Base-by-base conservation (phyloP, 2,329 filamentous ascomycete genomes). In the Phaeosphaeria sp. region DNA sequence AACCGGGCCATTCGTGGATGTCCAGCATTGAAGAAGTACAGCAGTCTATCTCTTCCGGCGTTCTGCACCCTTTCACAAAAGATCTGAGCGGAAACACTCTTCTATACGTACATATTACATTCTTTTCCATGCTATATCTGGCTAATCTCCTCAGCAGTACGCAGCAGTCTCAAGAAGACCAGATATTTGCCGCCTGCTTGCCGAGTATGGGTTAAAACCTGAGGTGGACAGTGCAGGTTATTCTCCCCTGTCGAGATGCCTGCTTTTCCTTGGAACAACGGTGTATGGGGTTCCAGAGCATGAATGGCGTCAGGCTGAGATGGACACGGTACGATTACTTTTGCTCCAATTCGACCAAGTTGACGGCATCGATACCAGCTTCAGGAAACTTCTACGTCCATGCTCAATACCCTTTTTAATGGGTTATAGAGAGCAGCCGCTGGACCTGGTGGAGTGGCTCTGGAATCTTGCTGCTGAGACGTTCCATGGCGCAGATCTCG, bases 51-150 rank as follows among this genome's bases (percentile, higher is more conserved):
- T 13, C 25, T n/a, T 51, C 53, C 1, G 55, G 56, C 10, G 27
- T 3, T 10, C 13, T 65, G 18, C 62, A 63, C 47, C 58, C 62
- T 11, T 59, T 48, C 46, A 48, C 52, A 17, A 60, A 52, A 23
- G 42, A 57, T 18, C 13, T 13, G 20, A 10, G 23, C 18, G 55
- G 49, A 1, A 1, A 22, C 6, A 56, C 50, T 11, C 41, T 65
- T 10, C 50, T 63, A 17, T 55, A 61, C 41, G 62, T 62, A 47
- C 22, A 59, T 47, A 6, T 11, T 15, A 36, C 10, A 2, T 2
- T 43, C 18, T 13, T 15, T 21, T 9, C 6, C 17, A 21, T 36
- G 2, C 2, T 21, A 4, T 1, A 17, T 1, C 21, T 21, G n/a
- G 10, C 50, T 56, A 20, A 50, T 21, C 2, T 15, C 1, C 2